Percentiles rank a stretch among this genome's conserved stretches.
phyloP scores from a whole-genome alignment of 306 rosid genomes.

The Datisca glomerata region DNA sequence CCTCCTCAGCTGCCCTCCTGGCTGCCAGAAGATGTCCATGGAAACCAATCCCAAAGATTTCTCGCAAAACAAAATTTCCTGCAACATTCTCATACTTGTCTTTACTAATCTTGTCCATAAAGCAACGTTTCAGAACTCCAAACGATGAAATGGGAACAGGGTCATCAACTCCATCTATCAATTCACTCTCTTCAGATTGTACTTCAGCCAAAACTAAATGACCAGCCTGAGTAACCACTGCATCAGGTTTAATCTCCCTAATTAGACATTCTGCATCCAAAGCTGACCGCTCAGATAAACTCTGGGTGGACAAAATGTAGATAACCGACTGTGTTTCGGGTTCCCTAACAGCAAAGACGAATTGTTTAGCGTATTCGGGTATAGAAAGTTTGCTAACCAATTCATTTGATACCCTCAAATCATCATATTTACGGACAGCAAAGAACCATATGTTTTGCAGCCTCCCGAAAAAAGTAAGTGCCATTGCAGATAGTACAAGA shows the following conservation, averaged over 20 bases:
- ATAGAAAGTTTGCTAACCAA: constrained; percentile 39
- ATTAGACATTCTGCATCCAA: constrained; percentile 40
- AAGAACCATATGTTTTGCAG: constrained; percentile 67
- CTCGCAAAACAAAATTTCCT: constrained; percentile 39
- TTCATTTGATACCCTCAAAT: constrained; percentile 34
- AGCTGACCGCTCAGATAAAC: constrained; percentile 53
- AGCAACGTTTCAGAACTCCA: constrained; percentile 49
- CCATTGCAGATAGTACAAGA: constrained; percentile 43
- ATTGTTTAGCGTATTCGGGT: constrained; percentile 52
- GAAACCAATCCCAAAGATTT: constrained; percentile 62
- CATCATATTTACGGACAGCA: constrained; percentile 28
- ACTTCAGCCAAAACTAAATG: constrained; percentile 20
- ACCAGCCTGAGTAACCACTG: constrained; percentile 47
- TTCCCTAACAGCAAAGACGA: constrained; percentile 49
- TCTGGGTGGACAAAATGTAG: constrained; percentile 54
- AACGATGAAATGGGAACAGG: constrained; percentile 56
- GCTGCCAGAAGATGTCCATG: constrained; percentile 59
- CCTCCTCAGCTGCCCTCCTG: constrained; percentile 48
- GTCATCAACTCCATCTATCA: constrained; percentile 11
- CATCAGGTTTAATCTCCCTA: constrained; percentile 56
- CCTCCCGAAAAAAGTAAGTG: constrained; percentile 29
- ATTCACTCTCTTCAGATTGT: constrained; percentile 20
- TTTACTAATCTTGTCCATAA: constrained; percentile 47
- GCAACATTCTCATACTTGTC: constrained; percentile 55
- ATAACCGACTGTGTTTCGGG: constrained; percentile 41